A percentile compares a stretch with the other conserved stretches of the same genome.
These are phyloP conservation scores for Apium graveolens DNA, from an alignment of 129 eudicot species.

Conservation along the genomic window DNA sequence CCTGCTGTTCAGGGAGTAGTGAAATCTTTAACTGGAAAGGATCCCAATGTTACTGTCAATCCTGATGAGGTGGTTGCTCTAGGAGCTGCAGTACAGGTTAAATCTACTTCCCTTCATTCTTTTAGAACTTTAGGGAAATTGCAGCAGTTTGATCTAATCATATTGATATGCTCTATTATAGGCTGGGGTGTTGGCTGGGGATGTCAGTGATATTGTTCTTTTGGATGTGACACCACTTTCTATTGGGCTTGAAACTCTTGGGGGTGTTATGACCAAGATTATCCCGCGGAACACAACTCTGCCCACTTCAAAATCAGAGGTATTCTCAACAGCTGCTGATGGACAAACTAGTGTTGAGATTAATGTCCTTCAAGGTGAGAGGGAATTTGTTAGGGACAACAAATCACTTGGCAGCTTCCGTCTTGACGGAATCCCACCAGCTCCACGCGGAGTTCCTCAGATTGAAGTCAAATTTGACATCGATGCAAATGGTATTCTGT, in stretches of 20 bases:
- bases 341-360: constrained; percentile 98
- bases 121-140: background rate
- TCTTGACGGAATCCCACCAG: constrained; percentile 94
- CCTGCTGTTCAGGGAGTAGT: constrained; percentile 97
- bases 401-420: constrained; percentile 94
- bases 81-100: constrained; percentile 99
- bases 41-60: constrained; percentile 95
- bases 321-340: constrained; percentile 97
- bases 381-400: constrained; percentile 95
- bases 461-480: constrained; percentile 95
- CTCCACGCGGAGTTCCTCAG: constrained; percentile 98
- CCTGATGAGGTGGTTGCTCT: constrained; percentile 99
- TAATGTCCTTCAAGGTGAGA: constrained; percentile 92
- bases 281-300: constrained; percentile 86
- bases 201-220: constrained; percentile 95
- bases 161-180: constrained; percentile 5
- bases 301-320: constrained; percentile 94
- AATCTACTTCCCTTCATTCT: background rate
- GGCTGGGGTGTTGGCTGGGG: constrained; percentile 99
- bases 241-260: constrained; percentile 89
- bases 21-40: constrained; percentile 81
- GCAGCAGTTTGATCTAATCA: background rate
- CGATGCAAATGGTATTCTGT: constrained; percentile 91
- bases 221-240: constrained; percentile 89
- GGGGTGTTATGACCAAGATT: constrained; percentile 99